These are phyloP conservation scores for Xylaria sp. DNA, from an alignment of 2,329 filamentous ascomycete species.

Conservation along the genomic window DNA sequence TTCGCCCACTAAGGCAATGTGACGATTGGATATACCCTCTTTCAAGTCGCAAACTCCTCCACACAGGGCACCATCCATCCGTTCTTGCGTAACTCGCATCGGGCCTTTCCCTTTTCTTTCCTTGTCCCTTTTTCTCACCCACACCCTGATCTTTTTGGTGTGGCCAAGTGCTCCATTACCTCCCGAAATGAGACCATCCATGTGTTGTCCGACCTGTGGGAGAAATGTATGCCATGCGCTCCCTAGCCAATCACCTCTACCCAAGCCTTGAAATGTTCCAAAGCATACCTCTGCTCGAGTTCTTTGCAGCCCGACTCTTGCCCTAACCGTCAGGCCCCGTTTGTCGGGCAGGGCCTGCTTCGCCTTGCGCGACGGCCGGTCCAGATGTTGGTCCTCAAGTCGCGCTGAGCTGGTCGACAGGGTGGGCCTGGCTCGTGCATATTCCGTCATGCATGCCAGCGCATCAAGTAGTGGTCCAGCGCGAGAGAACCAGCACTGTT, in stretches of 20 bases:
- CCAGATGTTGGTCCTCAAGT: slow-evolving; percentile 48
- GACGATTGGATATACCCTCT: slow-evolving; percentile 49
- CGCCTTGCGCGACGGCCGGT: slow-evolving; percentile 50
- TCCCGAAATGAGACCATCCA: slow-evolving; percentile 45
- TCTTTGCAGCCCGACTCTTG: slow-evolving; percentile 43
- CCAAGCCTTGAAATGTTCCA: slow-evolving; percentile 44
- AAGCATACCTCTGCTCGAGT: slow-evolving; percentile 38
- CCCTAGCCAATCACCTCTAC: slow-evolving; percentile 45
- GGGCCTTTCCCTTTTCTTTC: slow-evolving; percentile 50
- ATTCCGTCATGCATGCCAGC: slow-evolving; percentile 70
- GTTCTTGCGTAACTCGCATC: slow-evolving; percentile 49
- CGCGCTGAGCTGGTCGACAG: slow-evolving; percentile 58
- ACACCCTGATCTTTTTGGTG: slow-evolving; percentile 46
- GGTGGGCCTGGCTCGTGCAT: slow-evolving; percentile 63
- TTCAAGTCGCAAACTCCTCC: slow-evolving; percentile 50
- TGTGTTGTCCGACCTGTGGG: slow-evolving; percentile 46
- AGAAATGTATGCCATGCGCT: slow-evolving; percentile 43
- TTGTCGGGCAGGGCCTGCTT: slow-evolving; percentile 47
- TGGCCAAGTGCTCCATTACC: slow-evolving; percentile 45
- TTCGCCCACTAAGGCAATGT: slow-evolving; percentile 46
- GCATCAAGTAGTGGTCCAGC: slow-evolving; percentile 61
- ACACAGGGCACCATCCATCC: slow-evolving; percentile 47
- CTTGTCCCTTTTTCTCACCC: slow-evolving; percentile 49
- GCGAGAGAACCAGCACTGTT: slow-evolving; percentile 54
- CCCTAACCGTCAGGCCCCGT: slow-evolving; percentile 43